Percentiles rank a stretch among this genome's conserved stretches.
phyloP scores from a whole-genome alignment of 306 rosid species.

The Quercus parvula region DNA sequence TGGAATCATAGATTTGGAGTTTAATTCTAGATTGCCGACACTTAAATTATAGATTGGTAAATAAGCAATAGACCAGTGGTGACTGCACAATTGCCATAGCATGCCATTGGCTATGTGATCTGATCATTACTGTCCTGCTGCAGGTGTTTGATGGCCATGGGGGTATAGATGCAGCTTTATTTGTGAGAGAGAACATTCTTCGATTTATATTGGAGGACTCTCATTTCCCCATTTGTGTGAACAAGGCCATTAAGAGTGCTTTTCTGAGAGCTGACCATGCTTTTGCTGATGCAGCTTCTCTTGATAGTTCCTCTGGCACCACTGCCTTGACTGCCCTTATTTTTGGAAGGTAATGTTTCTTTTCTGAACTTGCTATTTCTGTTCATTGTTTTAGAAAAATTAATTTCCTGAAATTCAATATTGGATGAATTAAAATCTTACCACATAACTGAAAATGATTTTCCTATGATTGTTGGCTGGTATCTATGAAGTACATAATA shows the following conservation, averaged over 20 bases:
- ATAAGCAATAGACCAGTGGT: not conserved
- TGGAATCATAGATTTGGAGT: not conserved
- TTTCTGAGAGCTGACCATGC: constrained; percentile 73
- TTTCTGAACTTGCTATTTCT: not conserved
- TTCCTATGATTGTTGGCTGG: not conserved
- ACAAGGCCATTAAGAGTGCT: constrained; percentile 66
- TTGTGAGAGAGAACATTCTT: constrained; percentile 68
- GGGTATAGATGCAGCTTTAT: constrained; percentile 70
- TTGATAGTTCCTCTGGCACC: constrained; percentile 82
- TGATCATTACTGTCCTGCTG: constrained; percentile 10
- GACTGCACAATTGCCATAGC: not conserved
- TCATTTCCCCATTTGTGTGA: constrained; percentile 51
- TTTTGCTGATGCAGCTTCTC: constrained; percentile 69
- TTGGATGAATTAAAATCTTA: not conserved
- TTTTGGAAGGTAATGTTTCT: constrained; percentile 47
- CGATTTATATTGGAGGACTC: constrained; percentile 68
- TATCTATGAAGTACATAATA: not conserved
- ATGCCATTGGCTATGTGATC: not conserved
- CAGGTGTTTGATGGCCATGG: constrained; percentile 94
- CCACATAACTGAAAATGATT: not conserved
- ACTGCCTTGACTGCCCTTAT: constrained; percentile 71
- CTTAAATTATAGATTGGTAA: not conserved
- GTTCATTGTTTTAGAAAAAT: not conserved
- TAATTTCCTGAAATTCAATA: not conserved
- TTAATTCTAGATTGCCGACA: not conserved